Evolutionary conservation across 257 asterid genomes (phyloP).

Genomic region (Fraxinus anomala): DNA sequence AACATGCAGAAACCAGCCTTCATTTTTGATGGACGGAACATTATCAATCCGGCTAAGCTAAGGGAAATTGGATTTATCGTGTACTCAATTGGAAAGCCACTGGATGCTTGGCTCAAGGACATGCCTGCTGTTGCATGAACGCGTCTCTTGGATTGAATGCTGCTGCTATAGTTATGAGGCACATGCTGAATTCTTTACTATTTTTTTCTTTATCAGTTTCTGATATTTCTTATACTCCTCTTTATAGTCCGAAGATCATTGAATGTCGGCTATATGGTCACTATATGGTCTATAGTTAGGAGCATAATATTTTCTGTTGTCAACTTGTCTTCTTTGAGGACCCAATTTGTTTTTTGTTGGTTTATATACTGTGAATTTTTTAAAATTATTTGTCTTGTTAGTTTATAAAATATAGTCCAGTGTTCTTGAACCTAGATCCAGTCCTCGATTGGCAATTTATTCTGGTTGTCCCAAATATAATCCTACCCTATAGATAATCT

Average conservation of each 20-base stretch:
- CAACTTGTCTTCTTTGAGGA: conserved; percentile 24
- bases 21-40: conserved; percentile 62
- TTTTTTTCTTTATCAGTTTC: conserved; percentile 41
- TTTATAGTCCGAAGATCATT: conserved; percentile 40
- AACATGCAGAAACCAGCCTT: conserved; percentile 79
- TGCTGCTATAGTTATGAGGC: conserved; percentile 29
- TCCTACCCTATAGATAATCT: not conserved
- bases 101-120: conserved; percentile 78
- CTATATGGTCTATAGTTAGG: conserved; percentile 22
- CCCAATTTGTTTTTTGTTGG: conserved; percentile 18
- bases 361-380: conserved; percentile 17
- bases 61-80: conserved; percentile 70
- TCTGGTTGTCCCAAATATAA: not conserved
- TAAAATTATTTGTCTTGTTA: not conserved
- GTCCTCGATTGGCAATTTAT: not conserved
- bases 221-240: conserved; percentile 32
- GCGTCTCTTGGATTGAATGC: conserved; percentile 19
- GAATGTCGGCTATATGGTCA: conserved; percentile 8
- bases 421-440: not conserved
- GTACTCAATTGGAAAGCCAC: conserved; percentile 71
- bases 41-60: conserved; percentile 52
- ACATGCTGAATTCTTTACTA: conserved; percentile 43
- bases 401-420: not conserved
- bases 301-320: conserved; percentile 29
- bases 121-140: conserved; percentile 69